phyloP scores from a whole-genome alignment of 1,139 yeast species.

The Candida anutae region DNA sequence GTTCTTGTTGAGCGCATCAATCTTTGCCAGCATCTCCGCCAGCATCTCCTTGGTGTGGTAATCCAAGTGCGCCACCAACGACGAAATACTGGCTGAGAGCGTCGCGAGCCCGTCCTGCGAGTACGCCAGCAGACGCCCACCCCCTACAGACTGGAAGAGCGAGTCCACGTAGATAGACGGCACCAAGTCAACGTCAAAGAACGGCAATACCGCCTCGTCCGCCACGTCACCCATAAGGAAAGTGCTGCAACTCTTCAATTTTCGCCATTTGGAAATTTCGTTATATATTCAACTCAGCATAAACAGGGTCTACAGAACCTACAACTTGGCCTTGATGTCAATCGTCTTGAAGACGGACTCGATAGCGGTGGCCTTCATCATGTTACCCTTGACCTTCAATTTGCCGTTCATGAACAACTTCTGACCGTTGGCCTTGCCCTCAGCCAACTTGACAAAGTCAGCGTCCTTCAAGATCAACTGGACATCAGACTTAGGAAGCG shows the following conservation, averaged over 20 bases:
- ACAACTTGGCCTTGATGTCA: slow-evolving; percentile 46
- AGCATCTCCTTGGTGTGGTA: slow-evolving; percentile 52
- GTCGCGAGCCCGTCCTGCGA: slow-evolving; percentile 10
- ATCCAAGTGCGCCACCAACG: slow-evolving; percentile 51
- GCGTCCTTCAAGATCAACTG: slow-evolving; percentile 57
- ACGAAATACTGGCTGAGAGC: slow-evolving; percentile 23
- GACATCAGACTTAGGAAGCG: slow-evolving; percentile 53
- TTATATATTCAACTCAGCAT: too few species aligned
- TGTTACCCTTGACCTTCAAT: slow-evolving; percentile 80
- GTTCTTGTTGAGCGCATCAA: slow-evolving; percentile 32
- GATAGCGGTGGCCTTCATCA: slow-evolving; percentile 80
- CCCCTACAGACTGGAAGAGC: slow-evolving; percentile 17
- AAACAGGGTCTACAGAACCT: too few species aligned
- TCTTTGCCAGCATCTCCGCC: slow-evolving; percentile 39
- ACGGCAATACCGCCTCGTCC: slow-evolving; percentile 20
- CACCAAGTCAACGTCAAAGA: slow-evolving; percentile 33
- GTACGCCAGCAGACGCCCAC: slow-evolving; percentile 4
- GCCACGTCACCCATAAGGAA: too few species aligned
- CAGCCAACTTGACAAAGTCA: slow-evolving; percentile 61
- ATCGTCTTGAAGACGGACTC: slow-evolving; percentile 67
- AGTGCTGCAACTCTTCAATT: too few species aligned
- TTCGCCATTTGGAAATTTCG: too few species aligned
- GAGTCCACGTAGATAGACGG: slow-evolving; percentile 33
- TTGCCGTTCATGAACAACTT: slow-evolving; percentile 79
- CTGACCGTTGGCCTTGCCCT: slow-evolving; percentile 79